These are phyloP conservation scores for Rhodocollybia butyracea DNA, from an alignment of 768 basidiomycete genomes.

Conservation along the genomic window DNA sequence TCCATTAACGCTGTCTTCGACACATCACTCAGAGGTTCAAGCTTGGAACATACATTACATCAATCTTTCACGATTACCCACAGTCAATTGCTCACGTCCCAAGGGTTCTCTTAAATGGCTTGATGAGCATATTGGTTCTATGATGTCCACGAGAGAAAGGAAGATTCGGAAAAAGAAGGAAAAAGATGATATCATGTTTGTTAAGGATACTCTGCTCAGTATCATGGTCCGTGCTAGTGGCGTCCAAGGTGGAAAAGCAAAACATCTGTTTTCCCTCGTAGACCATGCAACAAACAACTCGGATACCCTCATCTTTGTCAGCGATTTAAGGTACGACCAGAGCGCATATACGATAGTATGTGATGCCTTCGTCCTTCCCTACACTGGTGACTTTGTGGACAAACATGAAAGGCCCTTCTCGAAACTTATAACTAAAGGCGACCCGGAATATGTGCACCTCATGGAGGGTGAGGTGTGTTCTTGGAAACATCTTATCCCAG, in stretches of 20 bases:
- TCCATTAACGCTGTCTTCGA: conserved; percentile 12
- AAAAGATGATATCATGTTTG: conserved; percentile 19
- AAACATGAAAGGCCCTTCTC: too few relatives aligned
- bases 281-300: conserved; percentile 13
- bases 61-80: conserved; percentile 31
- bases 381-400: conserved; percentile 15
- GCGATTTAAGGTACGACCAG: conserved; percentile 35
- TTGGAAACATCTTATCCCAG: too few relatives aligned
- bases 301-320: conserved; percentile 36
- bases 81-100: conserved; percentile 19
- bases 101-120: conserved; percentile 25
- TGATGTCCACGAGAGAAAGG: conserved; percentile 27
- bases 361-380: conserved; percentile 38
- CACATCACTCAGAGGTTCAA: conserved; percentile 11
- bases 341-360: conserved; percentile 38
- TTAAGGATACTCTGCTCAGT: conserved; percentile 27
- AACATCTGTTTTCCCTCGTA: conserved; percentile 17
- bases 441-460: conserved; percentile 2
- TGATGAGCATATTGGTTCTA: conserved; percentile 20
- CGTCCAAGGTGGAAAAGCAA: conserved; percentile 13
- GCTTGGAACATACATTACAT: conserved; percentile 38
- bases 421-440: not conserved
- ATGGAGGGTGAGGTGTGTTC: too few relatives aligned
- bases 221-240: conserved; percentile 19
- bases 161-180: conserved; percentile 15